Conservation (phyloP, 2,329 filamentous ascomycete genomes). For the Dothistroma pini region DNA sequence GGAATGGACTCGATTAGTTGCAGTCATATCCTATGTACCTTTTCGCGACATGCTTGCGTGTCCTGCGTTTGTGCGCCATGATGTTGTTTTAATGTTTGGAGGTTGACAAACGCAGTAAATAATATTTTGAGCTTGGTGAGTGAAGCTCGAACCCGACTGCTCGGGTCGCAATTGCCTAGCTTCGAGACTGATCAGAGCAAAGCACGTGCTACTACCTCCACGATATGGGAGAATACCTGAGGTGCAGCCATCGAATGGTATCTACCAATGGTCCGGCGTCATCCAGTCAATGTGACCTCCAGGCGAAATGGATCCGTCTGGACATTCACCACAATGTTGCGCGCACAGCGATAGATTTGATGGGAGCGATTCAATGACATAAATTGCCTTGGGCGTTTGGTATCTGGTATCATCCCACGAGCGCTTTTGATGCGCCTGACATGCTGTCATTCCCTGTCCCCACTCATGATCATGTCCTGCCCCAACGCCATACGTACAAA, state of each 20-base stretch:
- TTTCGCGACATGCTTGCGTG: no score
- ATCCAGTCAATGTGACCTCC: neutral
- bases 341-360: neutral
- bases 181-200: no score
- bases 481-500: conserved; percentile 24
- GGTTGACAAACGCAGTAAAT: no score
- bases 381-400: conserved; percentile 21
- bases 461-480: conserved; percentile 15
- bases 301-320: neutral
- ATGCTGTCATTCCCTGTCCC: conserved; percentile 19
- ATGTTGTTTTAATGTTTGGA: no score
- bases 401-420: conserved; percentile 23
- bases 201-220: no score
- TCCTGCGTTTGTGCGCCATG: no score
- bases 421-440: conserved; percentile 22
- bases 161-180: no score
- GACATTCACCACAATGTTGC: neutral
- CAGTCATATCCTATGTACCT: neutral
- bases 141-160: no score
- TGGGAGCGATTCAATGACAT: conserved; percentile 26
- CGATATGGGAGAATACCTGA: no score
- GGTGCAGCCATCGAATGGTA: no score
- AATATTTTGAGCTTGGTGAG: no score
- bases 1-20: no score
- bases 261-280: neutral